Percentiles rank a stretch among this genome's conserved stretches.
Evolutionary conservation across 2,329 filamentous ascomycete species (phyloP).

Genomic region (Tolypocladium cylindrosporum): DNA sequence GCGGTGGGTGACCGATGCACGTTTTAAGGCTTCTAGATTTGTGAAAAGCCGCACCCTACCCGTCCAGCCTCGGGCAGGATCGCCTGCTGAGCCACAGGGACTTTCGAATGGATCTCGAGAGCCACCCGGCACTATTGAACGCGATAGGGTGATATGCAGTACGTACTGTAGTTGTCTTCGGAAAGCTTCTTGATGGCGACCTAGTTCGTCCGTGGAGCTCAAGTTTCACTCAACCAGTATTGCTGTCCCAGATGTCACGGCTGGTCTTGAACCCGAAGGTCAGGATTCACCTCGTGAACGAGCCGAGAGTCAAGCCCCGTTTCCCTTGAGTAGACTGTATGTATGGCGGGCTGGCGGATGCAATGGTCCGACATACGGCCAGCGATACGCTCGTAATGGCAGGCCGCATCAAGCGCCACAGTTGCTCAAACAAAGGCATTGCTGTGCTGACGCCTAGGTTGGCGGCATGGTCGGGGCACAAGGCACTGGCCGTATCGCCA

Average conservation of each 20-base stretch:
- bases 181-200: not conserved
- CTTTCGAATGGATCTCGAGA: not conserved
- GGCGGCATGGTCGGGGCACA: not conserved
- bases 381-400: not conserved
- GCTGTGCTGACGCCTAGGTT: not conserved
- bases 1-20: constrained; percentile 6
- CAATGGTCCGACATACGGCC: not conserved
- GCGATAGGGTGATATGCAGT: not conserved
- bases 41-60: constrained; percentile 6
- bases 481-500: not conserved
- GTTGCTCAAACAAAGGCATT: not conserved
- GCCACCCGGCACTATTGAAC: not conserved
- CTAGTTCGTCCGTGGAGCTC: not conserved
- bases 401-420: not conserved
- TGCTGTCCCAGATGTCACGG: not conserved
- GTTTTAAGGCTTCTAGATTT: constrained; percentile 7
- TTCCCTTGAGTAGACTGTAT: not conserved
- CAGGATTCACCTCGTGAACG: not conserved
- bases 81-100: not conserved
- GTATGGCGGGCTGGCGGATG: not conserved
- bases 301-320: not conserved
- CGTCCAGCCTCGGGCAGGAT: not conserved
- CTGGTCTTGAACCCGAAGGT: not conserved
- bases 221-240: not conserved
- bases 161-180: not conserved